These are phyloP conservation scores for Trichoderma koningiopsis DNA, from an alignment of 2,329 filamentous ascomycete genomes.

Conservation along the genomic window DNA sequence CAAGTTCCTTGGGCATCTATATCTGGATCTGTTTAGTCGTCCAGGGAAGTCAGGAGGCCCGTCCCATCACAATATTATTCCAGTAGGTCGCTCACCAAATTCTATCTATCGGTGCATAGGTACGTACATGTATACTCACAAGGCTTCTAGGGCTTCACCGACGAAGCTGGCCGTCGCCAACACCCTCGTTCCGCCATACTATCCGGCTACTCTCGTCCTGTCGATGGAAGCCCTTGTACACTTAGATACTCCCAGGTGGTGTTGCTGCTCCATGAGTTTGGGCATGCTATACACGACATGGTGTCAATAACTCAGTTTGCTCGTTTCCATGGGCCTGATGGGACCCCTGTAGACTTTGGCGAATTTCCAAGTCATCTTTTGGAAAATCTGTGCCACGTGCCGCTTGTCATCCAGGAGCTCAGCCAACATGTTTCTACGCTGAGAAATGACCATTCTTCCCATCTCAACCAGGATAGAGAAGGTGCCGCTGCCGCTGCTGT, in stretches of 20 bases:
- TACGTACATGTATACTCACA: background rate
- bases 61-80: background rate
- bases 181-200: background rate
- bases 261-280: background rate
- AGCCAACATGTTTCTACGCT: background rate
- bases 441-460: background rate
- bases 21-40: background rate
- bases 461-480: background rate
- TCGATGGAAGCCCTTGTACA: background rate
- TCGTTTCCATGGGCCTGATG: background rate
- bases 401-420: background rate
- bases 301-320: background rate
- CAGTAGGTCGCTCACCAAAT: background rate
- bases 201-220: background rate
- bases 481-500: background rate
- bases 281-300: background rate
- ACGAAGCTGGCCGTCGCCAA: background rate
- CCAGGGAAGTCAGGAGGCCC: background rate
- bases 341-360: background rate
- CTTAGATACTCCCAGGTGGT: background rate
- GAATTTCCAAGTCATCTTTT: background rate
- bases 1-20: background rate
- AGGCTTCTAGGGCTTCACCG: background rate
- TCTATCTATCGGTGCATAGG: background rate
- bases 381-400: background rate